These are phyloP conservation scores for Pseudonitzschia pungens DNA, from an alignment of 108 stramenopile species.

Conservation along the genomic window DNA sequence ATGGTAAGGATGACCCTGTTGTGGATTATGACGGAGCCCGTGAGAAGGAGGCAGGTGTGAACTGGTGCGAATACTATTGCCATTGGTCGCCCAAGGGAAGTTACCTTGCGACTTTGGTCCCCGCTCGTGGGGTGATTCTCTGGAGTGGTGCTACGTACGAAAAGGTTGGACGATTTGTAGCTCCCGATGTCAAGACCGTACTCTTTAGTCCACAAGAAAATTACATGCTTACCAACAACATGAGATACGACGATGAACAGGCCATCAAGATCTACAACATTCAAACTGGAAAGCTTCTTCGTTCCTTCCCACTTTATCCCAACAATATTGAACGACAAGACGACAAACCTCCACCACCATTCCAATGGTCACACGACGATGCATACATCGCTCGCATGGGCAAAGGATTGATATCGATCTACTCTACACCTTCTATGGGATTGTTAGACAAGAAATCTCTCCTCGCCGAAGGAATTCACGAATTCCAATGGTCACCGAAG, in stretches of 20 bases:
- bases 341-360: slow-evolving; percentile 70
- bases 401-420: slow-evolving; percentile 87
- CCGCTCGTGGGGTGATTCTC: slow-evolving; percentile 89
- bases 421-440: slow-evolving; percentile 86
- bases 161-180: slow-evolving; percentile 87
- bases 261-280: slow-evolving; percentile 92
- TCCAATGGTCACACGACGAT: slow-evolving; percentile 95
- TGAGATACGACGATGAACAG: slow-evolving; percentile 62
- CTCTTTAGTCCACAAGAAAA: slow-evolving; percentile 84
- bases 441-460: slow-evolving; percentile 91
- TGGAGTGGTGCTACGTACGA: slow-evolving; percentile 93
- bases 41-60: slow-evolving; percentile 93
- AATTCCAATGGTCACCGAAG: slow-evolving; percentile 95
- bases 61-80: slow-evolving; percentile 94
- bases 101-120: slow-evolving; percentile 92
- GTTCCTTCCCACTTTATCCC: slow-evolving; percentile 83
- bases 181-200: slow-evolving; percentile 82
- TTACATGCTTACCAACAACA: slow-evolving; percentile 91
- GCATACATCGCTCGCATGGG: slow-evolving; percentile 94
- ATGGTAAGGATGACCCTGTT: slow-evolving; percentile 76
- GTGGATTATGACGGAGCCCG: slow-evolving; percentile 93
- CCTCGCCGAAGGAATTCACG: slow-evolving; percentile 85
- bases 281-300: slow-evolving; percentile 76
- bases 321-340: slow-evolving; percentile 34
- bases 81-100: slow-evolving; percentile 93